Conservation (phyloP, 2,329 filamentous ascomycete species). For the Pseudogymnoascus sp. region DNA sequence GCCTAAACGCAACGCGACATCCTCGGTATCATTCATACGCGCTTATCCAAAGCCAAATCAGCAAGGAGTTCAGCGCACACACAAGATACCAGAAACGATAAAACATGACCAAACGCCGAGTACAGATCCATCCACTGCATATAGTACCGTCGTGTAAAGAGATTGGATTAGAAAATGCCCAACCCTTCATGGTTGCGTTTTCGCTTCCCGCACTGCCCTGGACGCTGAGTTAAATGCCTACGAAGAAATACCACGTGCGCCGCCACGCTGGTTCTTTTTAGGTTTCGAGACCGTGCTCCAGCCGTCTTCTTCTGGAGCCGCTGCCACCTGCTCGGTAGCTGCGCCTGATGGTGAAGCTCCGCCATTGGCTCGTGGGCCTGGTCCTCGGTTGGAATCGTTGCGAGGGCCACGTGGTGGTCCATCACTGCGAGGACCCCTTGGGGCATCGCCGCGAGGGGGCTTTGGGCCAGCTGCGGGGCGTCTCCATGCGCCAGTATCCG, state of each 20-base stretch:
- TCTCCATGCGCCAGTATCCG: constrained; percentile 55
- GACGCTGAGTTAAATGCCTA: constrained; percentile 15
- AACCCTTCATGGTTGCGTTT: constrained; percentile 3
- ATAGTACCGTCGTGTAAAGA: constrained; percentile 9
- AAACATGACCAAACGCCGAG: constrained; percentile 8
- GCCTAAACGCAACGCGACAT: constrained; percentile 5
- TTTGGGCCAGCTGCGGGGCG: constrained; percentile 37
- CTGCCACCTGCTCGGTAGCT: constrained; percentile 28
- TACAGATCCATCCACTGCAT: constrained; percentile 9
- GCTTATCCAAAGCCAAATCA: constrained; percentile 12
- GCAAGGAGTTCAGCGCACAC: constrained; percentile 6
- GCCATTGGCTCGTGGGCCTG: constrained; percentile 32
- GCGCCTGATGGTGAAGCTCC: constrained; percentile 36
- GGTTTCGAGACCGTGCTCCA: constrained; percentile 50
- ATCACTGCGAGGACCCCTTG: constrained; percentile 28
- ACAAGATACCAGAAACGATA: constrained; percentile 7
- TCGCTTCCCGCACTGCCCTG: constrained; percentile 6
- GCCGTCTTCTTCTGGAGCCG: constrained; percentile 47
- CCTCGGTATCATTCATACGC: constrained; percentile 5
- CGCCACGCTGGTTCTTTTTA: constrained; percentile 30
- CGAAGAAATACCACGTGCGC: constrained; percentile 27
- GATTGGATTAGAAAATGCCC: constrained; percentile 4
- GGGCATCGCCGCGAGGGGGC: constrained; percentile 26
- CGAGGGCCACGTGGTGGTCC: constrained; percentile 37
- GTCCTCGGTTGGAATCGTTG: constrained; percentile 32